Conservation (phyloP, 495 filamentous ascomycete genomes). For the Lindgomyces ingoldianus region DNA sequence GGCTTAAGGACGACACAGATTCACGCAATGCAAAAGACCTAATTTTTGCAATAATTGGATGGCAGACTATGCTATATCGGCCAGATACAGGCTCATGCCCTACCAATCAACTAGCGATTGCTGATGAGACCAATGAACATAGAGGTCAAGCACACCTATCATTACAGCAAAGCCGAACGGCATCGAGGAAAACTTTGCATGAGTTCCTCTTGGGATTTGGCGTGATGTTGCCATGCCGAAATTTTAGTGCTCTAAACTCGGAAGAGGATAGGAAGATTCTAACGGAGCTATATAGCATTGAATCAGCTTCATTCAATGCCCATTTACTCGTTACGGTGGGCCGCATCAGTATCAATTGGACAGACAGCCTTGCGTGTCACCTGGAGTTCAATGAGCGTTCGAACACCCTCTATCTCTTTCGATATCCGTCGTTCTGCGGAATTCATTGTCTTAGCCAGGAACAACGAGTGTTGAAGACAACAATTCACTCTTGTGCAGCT, state of each 20-base stretch:
- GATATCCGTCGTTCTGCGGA: slow-evolving; percentile 34
- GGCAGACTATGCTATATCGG: slow-evolving; percentile 38
- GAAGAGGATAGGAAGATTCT: slow-evolving; percentile 1
- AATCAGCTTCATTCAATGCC: slow-evolving; percentile 12
- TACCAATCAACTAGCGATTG: slow-evolving; percentile 16
- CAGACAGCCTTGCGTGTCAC: slow-evolving; percentile 35
- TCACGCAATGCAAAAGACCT: slow-evolving; percentile 18
- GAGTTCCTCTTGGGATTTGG: slow-evolving; percentile 27
- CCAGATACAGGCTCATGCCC: slow-evolving; percentile 32
- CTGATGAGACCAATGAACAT: slow-evolving; percentile 28
- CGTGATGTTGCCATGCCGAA: slow-evolving; percentile 15
- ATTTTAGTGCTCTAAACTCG: slow-evolving; percentile 3
- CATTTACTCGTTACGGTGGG: slow-evolving; percentile 28
- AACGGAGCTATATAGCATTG: neutral
- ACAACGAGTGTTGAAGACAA: slow-evolving; percentile 1
- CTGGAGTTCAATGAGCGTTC: slow-evolving; percentile 28
- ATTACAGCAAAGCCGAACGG: slow-evolving; percentile 3
- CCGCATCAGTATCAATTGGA: slow-evolving; percentile 29
- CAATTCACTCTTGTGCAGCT: slow-evolving; percentile 19
- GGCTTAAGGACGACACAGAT: slow-evolving; percentile 5
- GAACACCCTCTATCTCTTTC: slow-evolving; percentile 28
- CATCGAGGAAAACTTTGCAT: slow-evolving; percentile 3
- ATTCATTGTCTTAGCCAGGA: slow-evolving; percentile 3
- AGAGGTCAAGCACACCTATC: neutral
- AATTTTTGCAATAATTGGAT: slow-evolving; percentile 35